These are phyloP conservation scores for Sicyos baderoa DNA, from an alignment of 306 rosid species.

Conservation along the genomic window DNA sequence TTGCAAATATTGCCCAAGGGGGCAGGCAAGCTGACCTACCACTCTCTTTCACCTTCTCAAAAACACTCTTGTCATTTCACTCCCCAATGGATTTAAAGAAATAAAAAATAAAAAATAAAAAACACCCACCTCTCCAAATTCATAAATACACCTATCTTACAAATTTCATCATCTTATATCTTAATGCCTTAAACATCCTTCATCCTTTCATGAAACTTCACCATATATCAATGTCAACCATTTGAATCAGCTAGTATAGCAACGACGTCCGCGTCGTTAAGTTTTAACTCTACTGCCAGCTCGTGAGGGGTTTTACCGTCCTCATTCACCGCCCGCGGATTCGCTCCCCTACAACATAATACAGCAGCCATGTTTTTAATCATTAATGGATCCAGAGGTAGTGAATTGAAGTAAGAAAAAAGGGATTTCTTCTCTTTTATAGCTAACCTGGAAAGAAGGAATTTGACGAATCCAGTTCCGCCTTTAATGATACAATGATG, in stretches of 20 bases:
- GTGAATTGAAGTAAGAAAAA: too few relatives aligned
- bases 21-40: slow-evolving; percentile 63
- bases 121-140: slow-evolving; percentile 31
- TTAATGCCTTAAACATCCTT: slow-evolving; percentile 11
- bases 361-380: background rate
- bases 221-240: slow-evolving; percentile 37
- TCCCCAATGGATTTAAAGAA: too few relatives aligned
- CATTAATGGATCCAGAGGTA: background rate
- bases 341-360: slow-evolving; percentile 64
- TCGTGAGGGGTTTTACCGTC: slow-evolving; percentile 77
- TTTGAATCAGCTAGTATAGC: slow-evolving; percentile 51
- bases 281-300: slow-evolving; percentile 62
- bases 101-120: background rate
- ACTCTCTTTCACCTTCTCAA: slow-evolving; percentile 28
- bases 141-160: slow-evolving; percentile 51
- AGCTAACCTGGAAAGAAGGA: slow-evolving; percentile 78
- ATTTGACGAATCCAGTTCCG: slow-evolving; percentile 43
- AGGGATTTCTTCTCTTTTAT: too few relatives aligned
- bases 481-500: slow-evolving; percentile 70
- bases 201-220: slow-evolving; percentile 9
- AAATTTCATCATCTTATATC: slow-evolving; percentile 21
- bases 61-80: slow-evolving; percentile 25
- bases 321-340: slow-evolving; percentile 70
- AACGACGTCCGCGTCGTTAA: slow-evolving; percentile 48
- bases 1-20: slow-evolving; percentile 39